phyloP scores from a whole-genome alignment of 257 asterid species.

The Nicotiana knightiana region DNA sequence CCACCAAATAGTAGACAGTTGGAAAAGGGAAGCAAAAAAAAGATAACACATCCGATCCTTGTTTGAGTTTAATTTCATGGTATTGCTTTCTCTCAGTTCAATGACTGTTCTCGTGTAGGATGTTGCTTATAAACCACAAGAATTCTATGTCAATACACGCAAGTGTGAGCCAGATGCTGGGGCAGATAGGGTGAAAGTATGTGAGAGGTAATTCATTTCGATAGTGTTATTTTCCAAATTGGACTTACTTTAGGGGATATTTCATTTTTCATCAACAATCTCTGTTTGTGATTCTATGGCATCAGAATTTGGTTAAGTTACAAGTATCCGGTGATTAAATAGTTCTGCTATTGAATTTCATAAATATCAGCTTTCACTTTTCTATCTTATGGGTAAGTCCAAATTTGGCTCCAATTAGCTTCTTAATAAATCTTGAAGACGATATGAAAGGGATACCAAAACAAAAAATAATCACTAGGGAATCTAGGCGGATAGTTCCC shows the following conservation, averaged over 20 bases:
- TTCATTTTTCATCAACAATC: not conserved
- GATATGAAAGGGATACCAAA: not conserved
- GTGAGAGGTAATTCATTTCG: conserved; percentile 67
- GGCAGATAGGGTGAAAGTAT: conserved; percentile 57
- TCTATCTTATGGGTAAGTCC: not conserved
- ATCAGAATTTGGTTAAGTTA: conserved; percentile 3
- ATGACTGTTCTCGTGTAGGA: conserved; percentile 41
- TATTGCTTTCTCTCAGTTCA: not conserved
- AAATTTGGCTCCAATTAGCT: not conserved
- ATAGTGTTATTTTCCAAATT: not conserved
- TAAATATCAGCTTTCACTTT: not conserved
- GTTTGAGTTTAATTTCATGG: not conserved
- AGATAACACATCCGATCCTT: not conserved
- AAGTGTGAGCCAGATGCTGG: conserved; percentile 87
- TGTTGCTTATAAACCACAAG: conserved; percentile 92
- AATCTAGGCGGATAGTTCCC: not conserved
- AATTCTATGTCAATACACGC: conserved; percentile 70
- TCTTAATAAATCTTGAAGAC: not conserved
- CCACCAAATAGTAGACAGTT: not conserved
- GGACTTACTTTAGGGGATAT: not conserved
- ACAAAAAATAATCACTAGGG: not conserved
- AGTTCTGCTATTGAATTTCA: not conserved
- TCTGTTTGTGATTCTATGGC: not conserved
- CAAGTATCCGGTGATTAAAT: not conserved
- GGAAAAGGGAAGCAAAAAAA: not conserved